Evolutionary conservation across 768 basidiomycete genomes (phyloP), one percentile per base, ranked within the genome.

Genomic region (Pilatotrama ljubarskyi): DNA sequence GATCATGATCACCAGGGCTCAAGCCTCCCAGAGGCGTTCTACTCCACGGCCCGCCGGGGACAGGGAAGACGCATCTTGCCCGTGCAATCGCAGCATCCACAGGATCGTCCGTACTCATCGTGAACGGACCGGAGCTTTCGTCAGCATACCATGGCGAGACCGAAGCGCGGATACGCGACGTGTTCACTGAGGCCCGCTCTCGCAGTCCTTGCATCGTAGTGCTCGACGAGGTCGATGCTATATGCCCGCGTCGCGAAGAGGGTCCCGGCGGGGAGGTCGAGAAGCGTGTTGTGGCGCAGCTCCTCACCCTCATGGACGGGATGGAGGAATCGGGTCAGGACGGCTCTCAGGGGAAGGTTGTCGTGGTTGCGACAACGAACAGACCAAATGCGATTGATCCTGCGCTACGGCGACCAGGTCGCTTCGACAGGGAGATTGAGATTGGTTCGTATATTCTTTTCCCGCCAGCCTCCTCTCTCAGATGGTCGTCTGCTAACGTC

Each of bases 71-170:
- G 0, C 94, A 97, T 69, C 79, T 99, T 2, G 96, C 97, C 11
- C 87, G 94, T 62, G 92, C 95, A 14, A 95, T 99, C 59, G 95
- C 96, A 3, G 82, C 87, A 0, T 93, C 95, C 5, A 91, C 91
- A 0, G 83, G 82, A 29, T 91, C 94, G 7, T 86, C 88, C 25
- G 91, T 97, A n/a, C 82, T 99, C 63, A 85, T 93, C 51, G 88
- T 98, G 71, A 96, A 96, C 66, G 97, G 97, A 0, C 95, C 97
- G 13, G 95, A 98, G 70, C 82, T 98, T 20, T 93, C 91, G 1
- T 94, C 93, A 18, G 93, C 95, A 0, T 98, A 93, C 69, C 97
- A 98, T 69, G 97, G 97, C 42, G 97, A 99, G 77, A 97, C 95
- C 0, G 97, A 99, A 70, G 86, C 91, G 0, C 86, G 87, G 62